Percentiles rank a stretch among this genome's conserved stretches.
Conservation (phyloP, 352 stramenopile species). For the Phytophthora cryptogea region DNA sequence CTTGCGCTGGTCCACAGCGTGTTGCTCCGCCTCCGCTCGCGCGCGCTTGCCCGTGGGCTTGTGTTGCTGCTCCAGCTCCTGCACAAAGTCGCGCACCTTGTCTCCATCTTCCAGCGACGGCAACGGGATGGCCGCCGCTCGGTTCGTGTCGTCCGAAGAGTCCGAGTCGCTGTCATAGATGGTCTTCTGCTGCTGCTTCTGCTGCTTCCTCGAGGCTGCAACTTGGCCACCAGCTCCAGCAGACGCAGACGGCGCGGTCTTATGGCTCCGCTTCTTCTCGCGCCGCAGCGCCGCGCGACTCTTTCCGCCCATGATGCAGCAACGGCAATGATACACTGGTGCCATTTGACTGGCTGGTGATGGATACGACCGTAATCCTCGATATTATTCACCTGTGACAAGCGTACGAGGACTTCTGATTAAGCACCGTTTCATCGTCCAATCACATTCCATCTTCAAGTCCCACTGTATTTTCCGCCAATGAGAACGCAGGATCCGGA, state of each 20-base stretch:
- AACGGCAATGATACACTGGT: neutral
- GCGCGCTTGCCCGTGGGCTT: constrained; percentile 49
- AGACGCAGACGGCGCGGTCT: constrained; percentile 7
- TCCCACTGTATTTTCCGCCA: constrained; percentile 36
- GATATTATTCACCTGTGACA: neutral
- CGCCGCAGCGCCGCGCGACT: constrained; percentile 50
- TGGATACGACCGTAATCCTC: neutral
- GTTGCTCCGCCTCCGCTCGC: constrained; percentile 57
- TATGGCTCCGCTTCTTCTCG: constrained; percentile 48
- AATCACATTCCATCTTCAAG: constrained; percentile 15
- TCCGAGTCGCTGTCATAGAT: constrained; percentile 53
- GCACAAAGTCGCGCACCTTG: constrained; percentile 67
- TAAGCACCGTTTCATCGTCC: neutral
- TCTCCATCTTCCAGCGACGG: constrained; percentile 66
- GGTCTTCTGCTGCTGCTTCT: constrained; percentile 28
- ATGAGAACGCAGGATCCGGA: constrained; percentile 26
- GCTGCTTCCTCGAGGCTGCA: neutral
- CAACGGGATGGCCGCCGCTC: constrained; percentile 48
- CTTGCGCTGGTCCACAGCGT: constrained; percentile 57
- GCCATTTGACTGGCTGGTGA: constrained; percentile 11
- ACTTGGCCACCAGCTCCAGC: neutral
- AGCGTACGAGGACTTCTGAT: constrained; percentile 7
- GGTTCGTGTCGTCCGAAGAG: constrained; percentile 40
- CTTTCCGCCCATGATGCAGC: constrained; percentile 34
- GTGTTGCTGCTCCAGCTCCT: constrained; percentile 41